A percentile compares a stretch with the other conserved stretches of the same genome.
Conservation (phyloP, 108 stramenopile genomes). For the Skeletonema costatum region DNA sequence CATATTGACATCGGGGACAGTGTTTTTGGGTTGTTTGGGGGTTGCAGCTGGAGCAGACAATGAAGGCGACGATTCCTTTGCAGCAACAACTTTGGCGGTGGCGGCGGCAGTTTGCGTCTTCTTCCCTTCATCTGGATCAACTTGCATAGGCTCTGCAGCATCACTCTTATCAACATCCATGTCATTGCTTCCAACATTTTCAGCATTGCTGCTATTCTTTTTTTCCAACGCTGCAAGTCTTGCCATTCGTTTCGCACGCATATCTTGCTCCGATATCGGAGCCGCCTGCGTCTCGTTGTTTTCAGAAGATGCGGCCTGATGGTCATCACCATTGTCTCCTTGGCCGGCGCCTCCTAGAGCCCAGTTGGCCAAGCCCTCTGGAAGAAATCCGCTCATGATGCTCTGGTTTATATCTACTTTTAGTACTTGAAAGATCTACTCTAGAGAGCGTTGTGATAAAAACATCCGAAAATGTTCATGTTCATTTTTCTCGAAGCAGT, state of each 20-base stretch:
- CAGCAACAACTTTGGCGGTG: conserved; percentile 4
- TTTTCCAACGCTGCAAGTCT: conserved; percentile 57
- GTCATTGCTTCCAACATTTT: conserved; percentile 7
- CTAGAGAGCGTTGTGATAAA: too few relatives aligned
- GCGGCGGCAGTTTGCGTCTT: conserved; percentile 1
- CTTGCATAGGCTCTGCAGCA: conserved; percentile 49
- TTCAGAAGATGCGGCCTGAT: conserved; percentile 15
- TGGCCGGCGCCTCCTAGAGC: conserved; percentile 71
- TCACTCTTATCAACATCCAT: neutral
- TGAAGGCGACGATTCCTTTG: neutral
- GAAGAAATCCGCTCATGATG: conserved; percentile 56
- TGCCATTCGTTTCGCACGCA: conserved; percentile 81
- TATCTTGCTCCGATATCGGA: conserved; percentile 67
- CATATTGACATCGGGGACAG: conserved; percentile 10
- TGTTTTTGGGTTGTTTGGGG: conserved; percentile 15
- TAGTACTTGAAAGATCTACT: neutral
- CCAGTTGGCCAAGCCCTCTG: conserved; percentile 75
- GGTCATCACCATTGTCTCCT: conserved; percentile 23
- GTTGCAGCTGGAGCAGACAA: conserved; percentile 1
- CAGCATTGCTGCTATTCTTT: conserved; percentile 19
- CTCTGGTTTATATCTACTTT: neutral
- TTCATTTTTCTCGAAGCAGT: too few relatives aligned
- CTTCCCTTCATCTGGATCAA: conserved; percentile 29
- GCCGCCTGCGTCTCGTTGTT: conserved; percentile 21
- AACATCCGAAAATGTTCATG: too few relatives aligned